Evolutionary conservation across 345 rosid species (phyloP), one percentile per base, ranked within the genome.

Genomic region (Citropsis articulata): DNA sequence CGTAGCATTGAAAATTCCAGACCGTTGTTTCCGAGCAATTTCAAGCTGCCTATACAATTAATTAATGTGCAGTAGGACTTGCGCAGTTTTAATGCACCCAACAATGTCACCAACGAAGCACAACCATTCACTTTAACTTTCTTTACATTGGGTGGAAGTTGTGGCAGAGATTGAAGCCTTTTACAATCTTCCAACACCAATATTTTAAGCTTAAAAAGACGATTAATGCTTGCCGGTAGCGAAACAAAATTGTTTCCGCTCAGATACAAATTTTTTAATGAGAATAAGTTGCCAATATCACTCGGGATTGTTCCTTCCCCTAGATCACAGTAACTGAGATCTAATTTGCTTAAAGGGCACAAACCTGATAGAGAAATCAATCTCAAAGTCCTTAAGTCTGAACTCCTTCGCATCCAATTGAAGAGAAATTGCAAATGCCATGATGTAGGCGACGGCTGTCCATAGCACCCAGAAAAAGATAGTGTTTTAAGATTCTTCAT

Each of bases 91-190:
- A 75, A 78, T 60, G 66, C 40, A 61, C 67, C 57, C 8, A 73
- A 6, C 21, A 79, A 71, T n/a, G 28, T 71, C 68, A 79, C 82
- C 33, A 82, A 27, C 2, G 77, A 76, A 45, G 60, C 57, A 30
- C 85, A 79, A 16, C 60, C 65, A 9, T 9, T 57, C 59, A 79
- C 65, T 60, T 8, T 72, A 21, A 82, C 14, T 12, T 16, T 31
- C 61, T n/a, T n/a, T 8, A 78, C n/a, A 24, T 57, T 76, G n/a
- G 65, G 67, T 19, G 85, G 87, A 74, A 82, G 69, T 33, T 40
- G 45, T 40, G 45, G 45, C 1, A 40, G 45, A 40, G 45, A 40
- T 10, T 9, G 10, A 0, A 42, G 82, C 74, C 18, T 70, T 72
- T 72, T 66, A 69, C 86, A 80, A 72, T 35, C 53, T 30, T 70